Conservation (phyloP, 495 filamentous ascomycete species). For the Xylaria grammica region DNA sequence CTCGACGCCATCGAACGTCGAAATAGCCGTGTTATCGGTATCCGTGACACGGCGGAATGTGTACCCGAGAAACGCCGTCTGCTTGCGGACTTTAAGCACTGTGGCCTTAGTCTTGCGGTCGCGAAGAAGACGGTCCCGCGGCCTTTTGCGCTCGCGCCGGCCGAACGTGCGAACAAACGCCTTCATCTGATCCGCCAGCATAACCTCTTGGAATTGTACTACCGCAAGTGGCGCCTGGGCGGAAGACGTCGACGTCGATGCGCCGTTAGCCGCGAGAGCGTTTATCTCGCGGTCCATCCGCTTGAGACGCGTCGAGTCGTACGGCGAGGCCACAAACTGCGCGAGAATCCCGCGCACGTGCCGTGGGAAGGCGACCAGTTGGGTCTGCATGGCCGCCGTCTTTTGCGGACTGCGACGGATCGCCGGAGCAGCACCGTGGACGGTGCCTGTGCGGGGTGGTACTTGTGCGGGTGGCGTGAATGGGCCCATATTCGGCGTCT, state of each 20-base stretch:
- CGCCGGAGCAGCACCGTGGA: neutral
- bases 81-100: conserved; percentile 78
- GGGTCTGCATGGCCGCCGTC: conserved; percentile 35
- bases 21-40: neutral
- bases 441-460: neutral
- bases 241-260: neutral
- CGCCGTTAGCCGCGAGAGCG: conserved; percentile 15
- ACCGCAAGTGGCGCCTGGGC: neutral
- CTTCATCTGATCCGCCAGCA: conserved; percentile 35
- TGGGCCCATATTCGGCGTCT: conserved; percentile 1
- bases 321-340: conserved; percentile 47
- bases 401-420: conserved; percentile 30
- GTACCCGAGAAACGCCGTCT: conserved; percentile 87
- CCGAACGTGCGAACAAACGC: conserved; percentile 44
- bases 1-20: neutral
- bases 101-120: conserved; percentile 66
- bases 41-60: conserved; percentile 65
- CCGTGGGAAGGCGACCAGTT: conserved; percentile 42
- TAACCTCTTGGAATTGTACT: conserved; percentile 35
- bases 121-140: conserved; percentile 78
- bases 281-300: conserved; percentile 55
- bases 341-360: conserved; percentile 46
- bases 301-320: conserved; percentile 48
- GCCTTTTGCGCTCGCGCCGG: conserved; percentile 68
- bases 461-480: neutral